A percentile compares a stretch with the other conserved stretches of the same genome.
Evolutionary conservation across 2,329 filamentous ascomycete genomes (phyloP).

Genomic region (Monilinia laxa): DNA sequence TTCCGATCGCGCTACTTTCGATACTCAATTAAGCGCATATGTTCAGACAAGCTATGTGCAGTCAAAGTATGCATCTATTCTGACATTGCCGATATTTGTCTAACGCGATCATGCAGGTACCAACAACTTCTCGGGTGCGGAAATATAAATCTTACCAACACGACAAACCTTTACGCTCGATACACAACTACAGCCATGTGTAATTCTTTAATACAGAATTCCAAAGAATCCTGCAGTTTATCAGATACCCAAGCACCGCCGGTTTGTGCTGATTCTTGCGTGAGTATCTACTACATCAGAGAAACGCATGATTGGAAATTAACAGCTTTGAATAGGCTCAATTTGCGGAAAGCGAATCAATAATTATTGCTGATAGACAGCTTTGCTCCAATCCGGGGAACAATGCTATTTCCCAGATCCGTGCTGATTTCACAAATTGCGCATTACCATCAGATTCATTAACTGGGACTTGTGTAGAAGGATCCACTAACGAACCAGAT

Average conservation of each 20-base stretch:
- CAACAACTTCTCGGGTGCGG: conserved; percentile 77
- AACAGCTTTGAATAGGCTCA: conserved; percentile 57
- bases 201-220: conserved; percentile 92
- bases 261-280: conserved; percentile 87
- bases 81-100: conserved; percentile 28
- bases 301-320: conserved; percentile 35
- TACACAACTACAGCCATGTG: conserved; percentile 92
- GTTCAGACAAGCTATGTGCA: conserved; percentile 73
- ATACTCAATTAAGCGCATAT: conserved; percentile 70
- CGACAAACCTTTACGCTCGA: conserved; percentile 81
- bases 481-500: conserved; percentile 73
- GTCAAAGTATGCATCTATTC: conserved; percentile 61
- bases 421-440: conserved; percentile 90
- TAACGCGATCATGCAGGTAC: conserved; percentile 60
- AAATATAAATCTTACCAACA: conserved; percentile 73
- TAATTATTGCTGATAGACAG: conserved; percentile 70
- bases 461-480: conserved; percentile 72
- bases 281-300: conserved; percentile 46
- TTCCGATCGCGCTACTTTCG: conserved; percentile 73
- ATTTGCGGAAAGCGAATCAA: conserved; percentile 84
- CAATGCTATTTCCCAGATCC: conserved; percentile 72
- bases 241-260: conserved; percentile 65
- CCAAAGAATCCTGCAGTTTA: conserved; percentile 66
- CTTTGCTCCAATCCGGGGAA: conserved; percentile 68
- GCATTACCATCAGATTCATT: conserved; percentile 79